These are phyloP conservation scores for Polyplosphaeria fusca DNA, from an alignment of 495 filamentous ascomycete genomes.

Conservation along the genomic window DNA sequence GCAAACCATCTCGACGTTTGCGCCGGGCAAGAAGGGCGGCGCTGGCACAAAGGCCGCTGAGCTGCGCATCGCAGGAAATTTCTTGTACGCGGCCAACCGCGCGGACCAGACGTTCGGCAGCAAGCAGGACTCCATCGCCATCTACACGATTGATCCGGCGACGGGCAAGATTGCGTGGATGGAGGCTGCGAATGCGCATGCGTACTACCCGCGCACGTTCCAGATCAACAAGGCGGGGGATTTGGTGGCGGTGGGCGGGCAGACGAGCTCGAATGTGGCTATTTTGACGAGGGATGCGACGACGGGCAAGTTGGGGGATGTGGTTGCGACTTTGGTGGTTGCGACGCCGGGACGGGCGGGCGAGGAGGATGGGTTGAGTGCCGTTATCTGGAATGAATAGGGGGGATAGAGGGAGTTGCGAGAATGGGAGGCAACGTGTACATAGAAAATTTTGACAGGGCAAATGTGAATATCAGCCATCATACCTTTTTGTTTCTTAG, in stretches of 20 bases:
- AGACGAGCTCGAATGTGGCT: constrained; percentile 56
- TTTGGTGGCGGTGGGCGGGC: constrained; percentile 59
- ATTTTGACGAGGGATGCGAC: constrained; percentile 56
- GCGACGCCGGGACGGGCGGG: constrained; percentile 36
- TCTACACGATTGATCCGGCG: constrained; percentile 24
- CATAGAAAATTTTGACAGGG: no score
- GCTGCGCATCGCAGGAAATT: constrained; percentile 36
- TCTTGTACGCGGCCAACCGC: constrained; percentile 24
- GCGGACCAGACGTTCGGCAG: constrained; percentile 19
- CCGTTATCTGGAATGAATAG: constrained; percentile 61
- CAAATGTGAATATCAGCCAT: no score
- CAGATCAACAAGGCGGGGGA: constrained; percentile 59
- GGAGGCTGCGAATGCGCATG: constrained; percentile 3
- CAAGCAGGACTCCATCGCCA: constrained; percentile 14
- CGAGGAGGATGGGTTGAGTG: constrained; percentile 53
- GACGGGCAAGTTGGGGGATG: constrained; percentile 55
- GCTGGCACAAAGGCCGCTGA: constrained; percentile 10
- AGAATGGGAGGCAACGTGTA: not conserved
- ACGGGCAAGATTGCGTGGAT: constrained; percentile 20
- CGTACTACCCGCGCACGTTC: constrained; percentile 58
- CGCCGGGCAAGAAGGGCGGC: constrained; percentile 23
- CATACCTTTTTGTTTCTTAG: not conserved
- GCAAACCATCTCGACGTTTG: constrained; percentile 17
- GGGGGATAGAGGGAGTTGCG: not conserved
- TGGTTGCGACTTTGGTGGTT: constrained; percentile 42